Conservation (phyloP, 1,284 basidiomycete species). For the Fistulina hepatica region DNA sequence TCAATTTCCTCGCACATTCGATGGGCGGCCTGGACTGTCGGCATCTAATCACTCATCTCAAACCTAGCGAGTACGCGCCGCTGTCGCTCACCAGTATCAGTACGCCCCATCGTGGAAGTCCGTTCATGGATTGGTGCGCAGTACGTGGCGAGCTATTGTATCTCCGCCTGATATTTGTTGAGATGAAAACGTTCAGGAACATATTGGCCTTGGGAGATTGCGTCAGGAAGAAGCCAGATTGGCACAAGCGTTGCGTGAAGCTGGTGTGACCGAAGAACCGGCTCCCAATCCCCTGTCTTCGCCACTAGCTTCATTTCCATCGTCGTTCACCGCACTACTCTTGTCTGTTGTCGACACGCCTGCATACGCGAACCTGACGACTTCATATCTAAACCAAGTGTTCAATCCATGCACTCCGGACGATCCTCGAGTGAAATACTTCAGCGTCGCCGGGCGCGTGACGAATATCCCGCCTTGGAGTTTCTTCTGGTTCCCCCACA, state of each 20-base stretch:
- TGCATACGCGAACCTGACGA: conserved; percentile 92
- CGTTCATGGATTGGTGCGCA: conserved; percentile 99
- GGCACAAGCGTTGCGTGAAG: conserved; percentile 13
- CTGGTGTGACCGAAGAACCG: conserved; percentile 1
- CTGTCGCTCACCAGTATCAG: conserved; percentile 84
- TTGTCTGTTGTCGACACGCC: conserved; percentile 94
- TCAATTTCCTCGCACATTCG: conserved; percentile 94
- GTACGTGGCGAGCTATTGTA: conserved; percentile 33
- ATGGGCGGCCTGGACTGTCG: conserved; percentile 97
- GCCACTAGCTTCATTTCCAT: conserved; percentile 51
- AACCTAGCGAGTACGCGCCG: conserved; percentile 77
- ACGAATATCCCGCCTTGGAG: conserved; percentile 75
- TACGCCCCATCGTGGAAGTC: conserved; percentile 92
- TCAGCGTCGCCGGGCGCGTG: conserved; percentile 77
- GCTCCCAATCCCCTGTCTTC: conserved; percentile 16
- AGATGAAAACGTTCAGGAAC: conserved; percentile 38
- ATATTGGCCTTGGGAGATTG: conserved; percentile 74
- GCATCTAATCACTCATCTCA: conserved; percentile 80
- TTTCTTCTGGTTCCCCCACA: conserved; percentile 94
- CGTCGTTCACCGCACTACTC: conserved; percentile 78
- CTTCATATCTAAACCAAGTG: conserved; percentile 69
- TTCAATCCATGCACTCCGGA: conserved; percentile 94
- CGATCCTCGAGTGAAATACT: conserved; percentile 81
- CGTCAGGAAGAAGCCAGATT: conserved; percentile 27
- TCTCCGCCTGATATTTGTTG: conserved; percentile 2